phyloP scores from a whole-genome alignment of 306 rosid species.

The Gastrolobium bilobum region DNA sequence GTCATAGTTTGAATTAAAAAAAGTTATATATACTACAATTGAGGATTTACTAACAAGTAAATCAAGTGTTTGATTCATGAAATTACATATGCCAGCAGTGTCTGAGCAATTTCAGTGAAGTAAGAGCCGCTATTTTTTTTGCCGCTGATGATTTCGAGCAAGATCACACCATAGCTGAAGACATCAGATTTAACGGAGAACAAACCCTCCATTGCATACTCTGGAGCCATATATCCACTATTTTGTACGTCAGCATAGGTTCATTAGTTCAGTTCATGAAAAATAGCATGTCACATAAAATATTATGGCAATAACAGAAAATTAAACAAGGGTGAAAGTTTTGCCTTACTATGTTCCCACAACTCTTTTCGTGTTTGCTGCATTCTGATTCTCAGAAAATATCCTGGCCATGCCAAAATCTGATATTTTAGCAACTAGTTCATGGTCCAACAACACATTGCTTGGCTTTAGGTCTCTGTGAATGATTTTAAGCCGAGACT shows the following conservation, averaged over 20 bases:
- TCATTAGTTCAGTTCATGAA: background rate
- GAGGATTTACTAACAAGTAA: background rate
- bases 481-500: slow-evolving; percentile 61
- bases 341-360: slow-evolving; percentile 68
- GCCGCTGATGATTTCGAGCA: slow-evolving; percentile 65
- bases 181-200: slow-evolving; percentile 69
- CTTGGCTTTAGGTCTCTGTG: slow-evolving; percentile 72
- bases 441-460: slow-evolving; percentile 62
- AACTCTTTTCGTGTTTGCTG: slow-evolving; percentile 65
- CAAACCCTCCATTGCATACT: slow-evolving; percentile 69
- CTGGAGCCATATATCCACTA: slow-evolving; percentile 74
- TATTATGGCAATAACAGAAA: background rate
- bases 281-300: too few relatives aligned
- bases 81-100: slow-evolving; percentile 64
- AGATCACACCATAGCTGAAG: slow-evolving; percentile 69
- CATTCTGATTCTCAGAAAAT: slow-evolving; percentile 59
- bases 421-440: slow-evolving; percentile 65
- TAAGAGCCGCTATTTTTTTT: slow-evolving; percentile 60
- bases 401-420: slow-evolving; percentile 74
- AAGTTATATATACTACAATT: background rate
- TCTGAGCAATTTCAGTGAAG: slow-evolving; percentile 52
- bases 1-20: slow-evolving; percentile 12
- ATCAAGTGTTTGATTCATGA: background rate
- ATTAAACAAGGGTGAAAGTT: background rate
- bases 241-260: slow-evolving; percentile 1